Base-by-base conservation (phyloP, 805 yeast species). In the Ogataea glucozyma region DNA sequence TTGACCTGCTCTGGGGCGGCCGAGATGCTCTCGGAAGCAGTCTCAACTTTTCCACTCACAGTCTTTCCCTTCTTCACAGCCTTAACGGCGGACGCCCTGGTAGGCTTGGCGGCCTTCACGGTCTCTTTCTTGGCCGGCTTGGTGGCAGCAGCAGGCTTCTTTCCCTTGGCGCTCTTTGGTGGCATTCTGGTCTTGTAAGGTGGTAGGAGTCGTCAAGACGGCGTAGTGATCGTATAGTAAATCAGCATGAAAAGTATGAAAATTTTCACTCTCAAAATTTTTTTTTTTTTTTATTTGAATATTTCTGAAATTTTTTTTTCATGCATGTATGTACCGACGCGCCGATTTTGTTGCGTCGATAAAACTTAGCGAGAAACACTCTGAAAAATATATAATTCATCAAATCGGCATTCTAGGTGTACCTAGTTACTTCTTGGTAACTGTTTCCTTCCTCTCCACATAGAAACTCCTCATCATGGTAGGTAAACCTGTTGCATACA, bases 111-210 rank as follows among this genome's bases (percentile, higher is more conserved):
- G 19, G 39, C 17, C 29, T 33, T 36, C 17, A 10, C 26, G 19
- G 39, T 14, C 17, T 26, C 38, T 12, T 35, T 38, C 24, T 37
- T 40, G 6, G 22, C 35, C 7, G 18, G 26, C 26, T 38, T 24
- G 11, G 34, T 18, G 9, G 41, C 34, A 12, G 44, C 39, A 26
- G 50, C 26, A 6, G 50, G 26, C 10, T 44, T 32, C 41, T 46
- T 49, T 40, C 44, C 52, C 24, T 46, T 36, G 24, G 42, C 30
- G 31, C 38, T 53, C 44, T 50, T 51, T 34, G 57, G 56, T 21
- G 57, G 56, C 57, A 53, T 53, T 31, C 9, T 38, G 20, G 12
- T 4, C 10, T 13, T 27, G 16, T 13, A 7, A 6, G 13, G 18
- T 30, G 20, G 21, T 30, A 19, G 21, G 18, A 30, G 31, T 10